phyloP scores from a whole-genome alignment of 176 grass and related monocot genomes.

The Oryza glumipatula region DNA sequence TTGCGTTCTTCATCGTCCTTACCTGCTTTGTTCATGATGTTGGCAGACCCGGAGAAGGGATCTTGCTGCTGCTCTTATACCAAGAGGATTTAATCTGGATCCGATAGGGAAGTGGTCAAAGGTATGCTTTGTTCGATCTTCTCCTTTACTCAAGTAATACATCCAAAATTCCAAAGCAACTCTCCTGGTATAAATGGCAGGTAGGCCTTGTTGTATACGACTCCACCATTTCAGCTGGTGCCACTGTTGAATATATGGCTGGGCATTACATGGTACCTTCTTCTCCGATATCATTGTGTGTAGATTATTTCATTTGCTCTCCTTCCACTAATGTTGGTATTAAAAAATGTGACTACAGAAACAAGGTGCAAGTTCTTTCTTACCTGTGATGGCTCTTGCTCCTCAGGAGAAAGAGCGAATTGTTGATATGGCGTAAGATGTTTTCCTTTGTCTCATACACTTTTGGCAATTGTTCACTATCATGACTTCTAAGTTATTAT shows the following conservation, averaged over 20 bases:
- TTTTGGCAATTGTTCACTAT: constrained; percentile 1
- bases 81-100: constrained; percentile 98
- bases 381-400: constrained; percentile 97
- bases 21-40: background rate
- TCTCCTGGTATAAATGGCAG: constrained; percentile 48
- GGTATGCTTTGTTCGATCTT: constrained; percentile 50
- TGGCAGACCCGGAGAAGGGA: constrained; percentile 88
- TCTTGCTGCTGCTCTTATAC: constrained; percentile 96
- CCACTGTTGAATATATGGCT: constrained; percentile 97
- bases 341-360: constrained; percentile 56
- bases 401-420: constrained; percentile 93
- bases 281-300: constrained; percentile 11
- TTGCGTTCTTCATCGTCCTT: constrained; percentile 1
- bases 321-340: constrained; percentile 2
- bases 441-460: constrained; percentile 24
- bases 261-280: constrained; percentile 90
- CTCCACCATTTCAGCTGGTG: constrained; percentile 86
- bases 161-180: constrained; percentile 5
- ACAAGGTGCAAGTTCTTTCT: constrained; percentile 98
- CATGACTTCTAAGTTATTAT: background rate
- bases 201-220: constrained; percentile 99
- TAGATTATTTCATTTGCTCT: constrained; percentile 6
- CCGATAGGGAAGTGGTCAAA: constrained; percentile 99
- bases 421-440: constrained; percentile 99
- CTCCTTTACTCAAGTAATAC: background rate